Evolutionary conservation across 495 filamentous ascomycete genomes (phyloP), one percentile per base, ranked within the genome.

Genomic region (Clavariopsis aquatica): DNA sequence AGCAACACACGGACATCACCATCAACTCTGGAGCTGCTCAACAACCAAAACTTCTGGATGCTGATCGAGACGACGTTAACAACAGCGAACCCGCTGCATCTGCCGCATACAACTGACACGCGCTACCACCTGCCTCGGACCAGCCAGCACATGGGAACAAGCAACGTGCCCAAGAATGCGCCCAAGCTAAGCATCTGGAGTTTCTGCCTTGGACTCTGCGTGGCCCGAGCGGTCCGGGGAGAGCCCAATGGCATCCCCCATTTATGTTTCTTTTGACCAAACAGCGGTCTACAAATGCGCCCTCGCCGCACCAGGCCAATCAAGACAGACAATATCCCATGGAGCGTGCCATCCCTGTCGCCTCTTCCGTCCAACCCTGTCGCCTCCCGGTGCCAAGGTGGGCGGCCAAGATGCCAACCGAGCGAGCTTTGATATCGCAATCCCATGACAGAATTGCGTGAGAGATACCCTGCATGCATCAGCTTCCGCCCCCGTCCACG

Each of bases 341-440:
- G 38, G 38, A 2, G 5, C n/a, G 51, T 28, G 24, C 51, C 10
- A 19, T 13, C 10, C 22, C 28, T 13, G 51, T 29, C 17, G 23
- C 28, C 51, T 26, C 26, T 53, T 28, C 27, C 2, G 19, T 19
- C 54, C 31, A 45, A 58, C 10, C 22, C 28, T 13, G 51, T 29
- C 17, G 23, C 28, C 51, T 26, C 26, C 34, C 13, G 13, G 1
- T 9, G 45, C 54, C 31, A 45, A 58, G 54, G 8, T 9, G 6
- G 34, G 20, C 51, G 45, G 54, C 62, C 38, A 65, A 54, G 24
- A 15, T 29, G 52, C 61, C 41, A 64, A 36, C 43, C 27, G 20
- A 29, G 23, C 24, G 45, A 51, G 29, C n/a, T 5, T 43, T 20
- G 61, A 64, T 65, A 31, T 65, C 62, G 62, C 62, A 60, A 65